Evolutionary conservation across 768 basidiomycete species (phyloP).

Genomic region (Dacryopinax primogenitus): DNA sequence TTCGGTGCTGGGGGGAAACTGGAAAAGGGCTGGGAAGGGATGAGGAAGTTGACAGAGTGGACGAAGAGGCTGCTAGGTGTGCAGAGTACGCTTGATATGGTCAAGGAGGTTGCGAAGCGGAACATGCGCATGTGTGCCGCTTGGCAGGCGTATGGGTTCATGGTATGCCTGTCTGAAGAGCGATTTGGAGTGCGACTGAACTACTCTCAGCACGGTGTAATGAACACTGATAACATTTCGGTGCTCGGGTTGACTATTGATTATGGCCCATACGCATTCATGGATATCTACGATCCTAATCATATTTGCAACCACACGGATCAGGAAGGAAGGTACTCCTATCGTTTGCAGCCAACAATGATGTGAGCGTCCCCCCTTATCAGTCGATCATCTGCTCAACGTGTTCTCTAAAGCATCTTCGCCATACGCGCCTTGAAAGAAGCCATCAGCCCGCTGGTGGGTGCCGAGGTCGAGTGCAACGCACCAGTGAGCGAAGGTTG

Average conservation of each 20-base stretch:
- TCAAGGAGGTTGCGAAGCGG: constrained; percentile 65
- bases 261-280: constrained; percentile 76
- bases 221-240: constrained; percentile 80
- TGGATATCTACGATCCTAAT: constrained; percentile 75
- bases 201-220: constrained; percentile 55
- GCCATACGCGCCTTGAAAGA: constrained; percentile 67
- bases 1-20: constrained; percentile 64
- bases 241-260: constrained; percentile 39
- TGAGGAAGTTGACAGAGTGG: constrained; percentile 67
- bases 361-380: constrained; percentile 38
- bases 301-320: constrained; percentile 93
- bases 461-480: constrained; percentile 54
- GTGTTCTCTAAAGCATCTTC: constrained; percentile 39
- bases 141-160: constrained; percentile 91
- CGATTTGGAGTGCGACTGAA: background rate
- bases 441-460: constrained; percentile 72
- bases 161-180: constrained; percentile 29
- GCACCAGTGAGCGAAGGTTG: constrained; percentile 45
- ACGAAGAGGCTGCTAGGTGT: constrained; percentile 45
- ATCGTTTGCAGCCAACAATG: constrained; percentile 61
- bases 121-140: constrained; percentile 88
- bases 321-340: constrained; percentile 62
- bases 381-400: background rate
- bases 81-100: constrained; percentile 27
- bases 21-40: constrained; percentile 51